Conservation (phyloP, 768 basidiomycete species). For the Mycena capillaripes region DNA sequence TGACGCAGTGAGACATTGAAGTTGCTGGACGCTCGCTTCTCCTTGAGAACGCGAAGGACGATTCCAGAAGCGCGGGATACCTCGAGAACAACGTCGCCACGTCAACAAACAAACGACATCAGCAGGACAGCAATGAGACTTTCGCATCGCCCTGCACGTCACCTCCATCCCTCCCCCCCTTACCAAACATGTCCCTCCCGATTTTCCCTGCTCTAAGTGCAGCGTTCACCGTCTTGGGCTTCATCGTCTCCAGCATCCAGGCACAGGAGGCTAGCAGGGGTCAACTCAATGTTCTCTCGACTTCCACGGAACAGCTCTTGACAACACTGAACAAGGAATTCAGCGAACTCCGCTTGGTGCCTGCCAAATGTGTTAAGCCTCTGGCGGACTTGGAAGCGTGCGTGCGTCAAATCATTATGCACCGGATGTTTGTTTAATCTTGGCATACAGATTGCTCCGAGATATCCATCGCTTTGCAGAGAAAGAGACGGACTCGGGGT, state of each 20-base stretch:
- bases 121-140: too few relatives aligned
- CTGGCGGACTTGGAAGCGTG: constrained; percentile 11
- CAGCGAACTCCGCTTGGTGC: not conserved
- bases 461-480: constrained; percentile 22
- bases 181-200: not conserved
- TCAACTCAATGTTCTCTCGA: constrained; percentile 6
- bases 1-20: too few relatives aligned
- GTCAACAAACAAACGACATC: too few relatives aligned
- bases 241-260: constrained; percentile 2
- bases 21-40: too few relatives aligned
- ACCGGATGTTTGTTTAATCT: not conserved
- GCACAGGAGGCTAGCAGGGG: not conserved
- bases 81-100: too few relatives aligned
- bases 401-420: not conserved
- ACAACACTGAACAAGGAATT: constrained; percentile 22
- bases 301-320: constrained; percentile 10
- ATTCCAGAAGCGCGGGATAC: too few relatives aligned
- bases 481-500: not conserved
- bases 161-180: too few relatives aligned
- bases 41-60: too few relatives aligned
- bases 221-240: not conserved
- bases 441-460: not conserved
- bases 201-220: not conserved
- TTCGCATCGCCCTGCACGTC: too few relatives aligned
- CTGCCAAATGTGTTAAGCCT: not conserved